Percentiles rank a stretch among this genome's conserved stretches.
Evolutionary conservation across 2,329 filamentous ascomycete species (phyloP).

Genomic region (Nannizziopsis barbatae): DNA sequence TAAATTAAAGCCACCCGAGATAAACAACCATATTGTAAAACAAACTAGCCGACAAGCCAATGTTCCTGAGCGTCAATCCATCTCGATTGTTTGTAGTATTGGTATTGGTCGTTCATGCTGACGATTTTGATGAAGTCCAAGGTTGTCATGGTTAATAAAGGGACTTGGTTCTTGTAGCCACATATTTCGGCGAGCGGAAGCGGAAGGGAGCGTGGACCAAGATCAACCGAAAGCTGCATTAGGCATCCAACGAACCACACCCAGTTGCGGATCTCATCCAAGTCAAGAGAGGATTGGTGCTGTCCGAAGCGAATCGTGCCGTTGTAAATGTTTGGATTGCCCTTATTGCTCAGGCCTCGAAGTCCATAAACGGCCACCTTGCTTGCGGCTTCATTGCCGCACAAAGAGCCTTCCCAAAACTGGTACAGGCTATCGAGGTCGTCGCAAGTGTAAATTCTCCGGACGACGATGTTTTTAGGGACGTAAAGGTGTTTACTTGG

Average conservation of each 20-base stretch:
- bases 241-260: slow-evolving; percentile 18
- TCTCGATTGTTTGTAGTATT: not conserved
- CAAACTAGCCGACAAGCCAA: not conserved
- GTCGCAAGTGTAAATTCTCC: slow-evolving; percentile 8
- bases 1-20: too few species aligned
- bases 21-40: too few species aligned
- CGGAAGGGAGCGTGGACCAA: slow-evolving; percentile 5
- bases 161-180: not conserved
- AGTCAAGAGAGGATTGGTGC: slow-evolving; percentile 19
- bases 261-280: slow-evolving; percentile 21
- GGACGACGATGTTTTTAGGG: not conserved
- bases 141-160: not conserved
- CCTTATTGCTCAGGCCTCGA: slow-evolving; percentile 1
- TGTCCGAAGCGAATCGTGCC: slow-evolving; percentile 25
- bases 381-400: not conserved
- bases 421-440: slow-evolving; percentile 6
- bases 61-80: not conserved
- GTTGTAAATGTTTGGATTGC: not conserved
- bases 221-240: slow-evolving; percentile 13
- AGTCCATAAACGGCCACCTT: slow-evolving; percentile 8
- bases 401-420: slow-evolving; percentile 11
- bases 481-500: slow-evolving; percentile 9
- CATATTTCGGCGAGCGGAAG: not conserved
- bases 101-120: slow-evolving; percentile 2
- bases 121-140: not conserved